Percentiles rank a stretch among this genome's conserved stretches.
phyloP scores from a whole-genome alignment of 805 yeast genomes.

The Myxozyma geophila region DNA sequence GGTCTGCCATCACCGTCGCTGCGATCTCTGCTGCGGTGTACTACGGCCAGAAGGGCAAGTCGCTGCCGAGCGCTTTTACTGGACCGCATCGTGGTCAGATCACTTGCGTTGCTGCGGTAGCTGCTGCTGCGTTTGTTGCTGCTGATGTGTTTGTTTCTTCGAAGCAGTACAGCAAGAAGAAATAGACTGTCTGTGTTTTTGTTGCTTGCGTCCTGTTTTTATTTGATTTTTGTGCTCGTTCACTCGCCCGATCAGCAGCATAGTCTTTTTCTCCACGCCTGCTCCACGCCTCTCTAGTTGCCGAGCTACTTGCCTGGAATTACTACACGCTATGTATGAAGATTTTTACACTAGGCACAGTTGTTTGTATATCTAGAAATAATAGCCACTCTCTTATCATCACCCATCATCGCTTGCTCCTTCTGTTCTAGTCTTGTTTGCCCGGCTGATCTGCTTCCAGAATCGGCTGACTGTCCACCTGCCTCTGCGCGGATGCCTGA shows the following conservation, averaged over 20 bases:
- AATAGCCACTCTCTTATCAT: neutral
- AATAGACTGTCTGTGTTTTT: too few species aligned
- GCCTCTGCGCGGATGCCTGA: too few species aligned
- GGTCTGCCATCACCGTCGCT: slow-evolving; percentile 12
- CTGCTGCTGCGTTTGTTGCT: slow-evolving; percentile 12
- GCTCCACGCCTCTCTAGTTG: too few species aligned
- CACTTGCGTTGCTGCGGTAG: slow-evolving; percentile 8
- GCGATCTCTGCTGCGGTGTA: slow-evolving; percentile 4
- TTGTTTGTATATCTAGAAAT: neutral
- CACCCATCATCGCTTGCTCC: too few species aligned
- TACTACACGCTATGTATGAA: neutral
- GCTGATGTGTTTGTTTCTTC: slow-evolving; percentile 15
- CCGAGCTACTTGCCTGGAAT: too few species aligned
- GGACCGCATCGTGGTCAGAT: slow-evolving; percentile 4
- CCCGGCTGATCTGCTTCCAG: too few species aligned
- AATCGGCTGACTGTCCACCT: too few species aligned
- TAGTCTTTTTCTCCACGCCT: neutral
- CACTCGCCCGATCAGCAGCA: too few species aligned
- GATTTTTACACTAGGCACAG: neutral
- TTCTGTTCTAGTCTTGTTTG: too few species aligned
- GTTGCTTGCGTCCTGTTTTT: neutral
- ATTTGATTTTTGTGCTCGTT: too few species aligned
- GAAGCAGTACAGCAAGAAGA: slow-evolving; percentile 10
- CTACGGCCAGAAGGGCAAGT: slow-evolving; percentile 4
- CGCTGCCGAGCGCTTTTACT: slow-evolving; percentile 7